Evolutionary conservation across 352 stramenopile species (phyloP).

Genomic region (Lagenidium giganteum): DNA sequence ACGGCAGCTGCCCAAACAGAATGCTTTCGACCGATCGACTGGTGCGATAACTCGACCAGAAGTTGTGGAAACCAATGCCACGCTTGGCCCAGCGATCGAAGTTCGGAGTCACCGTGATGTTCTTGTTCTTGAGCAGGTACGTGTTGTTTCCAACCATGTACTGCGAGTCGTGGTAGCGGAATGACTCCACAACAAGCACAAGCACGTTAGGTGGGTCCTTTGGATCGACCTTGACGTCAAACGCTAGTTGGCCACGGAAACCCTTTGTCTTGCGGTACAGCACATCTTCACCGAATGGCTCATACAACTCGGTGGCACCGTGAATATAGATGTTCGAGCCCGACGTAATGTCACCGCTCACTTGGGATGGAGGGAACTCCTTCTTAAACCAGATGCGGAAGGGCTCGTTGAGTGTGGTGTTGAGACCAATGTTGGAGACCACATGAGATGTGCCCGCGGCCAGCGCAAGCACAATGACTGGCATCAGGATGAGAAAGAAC

Average conservation of each 20-base stretch:
- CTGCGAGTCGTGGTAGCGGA: conserved; percentile 43
- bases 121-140: conserved; percentile 14
- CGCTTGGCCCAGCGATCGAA: conserved; percentile 46
- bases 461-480: too few species aligned
- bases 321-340: conserved; percentile 23
- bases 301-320: conserved; percentile 32
- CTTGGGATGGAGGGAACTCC: too few species aligned
- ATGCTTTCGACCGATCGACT: conserved; percentile 55
- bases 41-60: conserved; percentile 58
- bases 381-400: conserved; percentile 3
- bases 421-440: conserved; percentile 4
- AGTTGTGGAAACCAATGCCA: conserved; percentile 41
- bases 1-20: conserved; percentile 42
- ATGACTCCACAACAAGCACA: conserved; percentile 46
- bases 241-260: conserved; percentile 33
- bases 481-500: too few species aligned
- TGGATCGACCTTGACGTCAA: conserved; percentile 29
- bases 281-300: conserved; percentile 28
- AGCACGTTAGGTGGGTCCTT: conserved; percentile 42
- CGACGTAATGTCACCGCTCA: not conserved
- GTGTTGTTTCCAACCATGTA: conserved; percentile 36
- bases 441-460: too few species aligned
- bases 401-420: conserved; percentile 12
- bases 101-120: conserved; percentile 40
- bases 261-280: conserved; percentile 34